A percentile compares a stretch with the other conserved stretches of the same genome.
These are phyloP conservation scores for Cupressus sempervirens DNA, from an alignment of 75 land plant genomes.

Conservation along the genomic window DNA sequence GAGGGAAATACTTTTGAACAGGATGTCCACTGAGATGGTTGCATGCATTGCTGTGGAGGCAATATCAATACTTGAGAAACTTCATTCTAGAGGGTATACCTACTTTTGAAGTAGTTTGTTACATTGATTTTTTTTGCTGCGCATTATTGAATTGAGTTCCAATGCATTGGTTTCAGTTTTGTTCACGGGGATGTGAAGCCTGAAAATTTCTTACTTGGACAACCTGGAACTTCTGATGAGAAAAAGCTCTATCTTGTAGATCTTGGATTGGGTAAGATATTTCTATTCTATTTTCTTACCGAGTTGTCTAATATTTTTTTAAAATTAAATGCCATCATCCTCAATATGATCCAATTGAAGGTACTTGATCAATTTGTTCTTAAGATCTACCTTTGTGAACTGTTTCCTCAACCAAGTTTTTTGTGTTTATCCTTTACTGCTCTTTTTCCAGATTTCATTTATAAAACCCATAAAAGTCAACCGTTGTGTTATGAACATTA, in stretches of 20 bases:
- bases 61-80: slow-evolving; percentile 88
- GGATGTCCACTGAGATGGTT: slow-evolving; percentile 91
- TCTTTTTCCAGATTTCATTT: not conserved
- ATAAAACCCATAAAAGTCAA: not conserved
- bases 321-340: not conserved
- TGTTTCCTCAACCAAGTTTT: not conserved
- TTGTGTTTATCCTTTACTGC: not conserved
- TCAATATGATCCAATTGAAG: not conserved
- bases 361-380: not conserved
- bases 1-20: slow-evolving; percentile 22
- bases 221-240: slow-evolving; percentile 82
- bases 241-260: slow-evolving; percentile 93
- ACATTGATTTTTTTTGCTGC: not conserved
- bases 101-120: slow-evolving; percentile 6
- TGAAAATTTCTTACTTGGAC: slow-evolving; percentile 93
- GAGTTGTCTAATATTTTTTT: not conserved
- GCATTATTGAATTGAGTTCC: not conserved
- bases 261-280: slow-evolving; percentile 81
- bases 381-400: not conserved
- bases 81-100: slow-evolving; percentile 77
- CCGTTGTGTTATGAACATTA: not conserved
- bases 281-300: not conserved
- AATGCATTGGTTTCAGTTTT: slow-evolving; percentile 41
- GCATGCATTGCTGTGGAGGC: slow-evolving; percentile 98
- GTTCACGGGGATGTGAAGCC: slow-evolving; percentile 99